Base-by-base conservation (phyloP, 192 early-diverging fungal genomes). In the Coemansia nantahalensis region DNA sequence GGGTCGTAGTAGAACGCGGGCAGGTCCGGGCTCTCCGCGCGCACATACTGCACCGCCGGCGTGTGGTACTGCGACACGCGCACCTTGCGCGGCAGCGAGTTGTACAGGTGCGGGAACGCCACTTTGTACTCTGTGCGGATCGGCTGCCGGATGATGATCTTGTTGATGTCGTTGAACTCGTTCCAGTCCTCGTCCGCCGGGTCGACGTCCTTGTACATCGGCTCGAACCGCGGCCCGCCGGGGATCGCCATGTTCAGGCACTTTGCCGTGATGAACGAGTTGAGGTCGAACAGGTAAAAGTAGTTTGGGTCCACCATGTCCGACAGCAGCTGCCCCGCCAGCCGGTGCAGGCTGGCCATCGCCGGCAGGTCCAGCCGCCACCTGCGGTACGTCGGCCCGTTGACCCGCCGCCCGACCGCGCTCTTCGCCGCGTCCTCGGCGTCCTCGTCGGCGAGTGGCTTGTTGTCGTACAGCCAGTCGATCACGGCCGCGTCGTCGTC, bases 131-230 rank as follows among this genome's bases (percentile, higher is more conserved):
- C 97, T 36, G 97, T 95, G 41, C 97, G 87, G 50, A 99, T 89
- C 18, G 94, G 94, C 63, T 99, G 94, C 38, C 97, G 89, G 48
- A 99, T 96, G 51, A 99, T 99, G 55, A 99, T 93, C 77, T 99
- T 99, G 88, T 94, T 93, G 80, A 99, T 97, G 64, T 99, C 97
- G 78, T 99, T 99, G 77, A 99, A 99, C 68, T 99, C 97, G 74
- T 97, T 99, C 97, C 97, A 99, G 79, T 99, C 97, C 67, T 99
- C 94, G 69, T 99, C 97, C 1, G 85, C 89, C 1, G 92, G 84
- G 61, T 99, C 92, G 57, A 93, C 83, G 72, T 99, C 97, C n/a
- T 90, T 85, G 71, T 89, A 91, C 30, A 99, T 79, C 8, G 97
- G 94, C 76, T 99, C 97, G 32, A 99, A 99, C 51, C 95, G 94